Conservation (phyloP, 108 stramenopile genomes). For the Seminavis robusta region DNA sequence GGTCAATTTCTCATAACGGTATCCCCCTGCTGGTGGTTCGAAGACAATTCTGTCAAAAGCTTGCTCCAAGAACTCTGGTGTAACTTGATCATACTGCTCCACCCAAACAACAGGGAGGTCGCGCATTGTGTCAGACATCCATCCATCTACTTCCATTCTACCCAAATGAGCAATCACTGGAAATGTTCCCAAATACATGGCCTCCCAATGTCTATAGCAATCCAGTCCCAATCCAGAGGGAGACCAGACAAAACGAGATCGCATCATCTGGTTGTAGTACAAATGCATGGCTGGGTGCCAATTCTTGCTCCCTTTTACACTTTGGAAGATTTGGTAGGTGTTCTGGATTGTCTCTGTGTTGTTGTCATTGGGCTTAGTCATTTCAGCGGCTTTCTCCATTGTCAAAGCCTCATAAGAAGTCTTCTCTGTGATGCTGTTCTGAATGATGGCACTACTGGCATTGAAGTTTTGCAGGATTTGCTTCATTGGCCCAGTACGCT, state of each 20-base stretch:
- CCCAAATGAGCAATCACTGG: slow-evolving; percentile 45
- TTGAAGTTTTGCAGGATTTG: slow-evolving; percentile 43
- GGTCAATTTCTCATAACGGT: slow-evolving; percentile 41
- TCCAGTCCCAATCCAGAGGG: slow-evolving; percentile 59
- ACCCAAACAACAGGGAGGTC: slow-evolving; percentile 56
- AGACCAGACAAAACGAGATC: slow-evolving; percentile 42
- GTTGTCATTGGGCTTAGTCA: too few relatives aligned
- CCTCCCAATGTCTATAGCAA: slow-evolving; percentile 51
- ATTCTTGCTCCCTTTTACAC: too few relatives aligned
- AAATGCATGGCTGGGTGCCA: too few relatives aligned
- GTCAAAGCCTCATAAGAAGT: too few relatives aligned
- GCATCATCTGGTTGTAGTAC: too few relatives aligned
- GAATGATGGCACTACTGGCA: too few relatives aligned
- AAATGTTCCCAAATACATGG: slow-evolving; percentile 30
- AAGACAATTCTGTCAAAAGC: slow-evolving; percentile 30
- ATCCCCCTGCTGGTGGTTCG: slow-evolving; percentile 11
- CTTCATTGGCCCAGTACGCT: slow-evolving; percentile 12
- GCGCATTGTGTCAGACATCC: slow-evolving; percentile 43
- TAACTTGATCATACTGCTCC: slow-evolving; percentile 38
- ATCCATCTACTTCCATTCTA: too few relatives aligned
- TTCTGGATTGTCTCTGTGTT: too few relatives aligned
- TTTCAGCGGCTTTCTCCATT: too few relatives aligned
- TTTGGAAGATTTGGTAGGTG: too few relatives aligned
- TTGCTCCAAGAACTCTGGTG: slow-evolving; percentile 34
- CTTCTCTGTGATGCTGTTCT: too few relatives aligned